Conservation (phyloP, 2,329 filamentous ascomycete genomes). For the Mycocentrospora acerina region DNA sequence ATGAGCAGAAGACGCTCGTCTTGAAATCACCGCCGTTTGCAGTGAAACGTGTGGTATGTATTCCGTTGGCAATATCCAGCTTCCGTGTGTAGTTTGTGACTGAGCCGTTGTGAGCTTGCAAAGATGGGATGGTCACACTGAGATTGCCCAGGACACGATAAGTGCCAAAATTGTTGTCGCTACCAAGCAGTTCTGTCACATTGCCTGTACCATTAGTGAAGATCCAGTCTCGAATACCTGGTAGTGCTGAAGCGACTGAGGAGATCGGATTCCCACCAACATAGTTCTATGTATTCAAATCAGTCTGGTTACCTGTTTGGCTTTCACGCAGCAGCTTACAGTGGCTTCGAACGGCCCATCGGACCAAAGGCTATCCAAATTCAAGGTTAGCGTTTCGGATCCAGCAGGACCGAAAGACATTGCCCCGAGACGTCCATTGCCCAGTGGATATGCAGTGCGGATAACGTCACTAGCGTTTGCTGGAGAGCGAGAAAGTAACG, state of each 20-base stretch:
- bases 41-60: constrained; percentile 37
- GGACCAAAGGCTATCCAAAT: constrained; percentile 54
- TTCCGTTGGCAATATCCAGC: constrained; percentile 49
- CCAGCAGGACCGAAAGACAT: constrained; percentile 49
- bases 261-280: constrained; percentile 50
- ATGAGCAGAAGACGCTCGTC: constrained; percentile 49
- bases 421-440: constrained; percentile 52
- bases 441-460: constrained; percentile 46
- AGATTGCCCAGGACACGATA: constrained; percentile 53
- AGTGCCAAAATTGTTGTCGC: constrained; percentile 46
- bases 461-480: constrained; percentile 25
- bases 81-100: constrained; percentile 43
- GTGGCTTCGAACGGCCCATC: constrained; percentile 52
- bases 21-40: constrained; percentile 34
- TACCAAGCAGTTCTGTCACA: constrained; percentile 42
- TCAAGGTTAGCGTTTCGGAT: constrained; percentile 48
- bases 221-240: constrained; percentile 50
- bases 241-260: constrained; percentile 39
- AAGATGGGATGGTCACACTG: constrained; percentile 41
- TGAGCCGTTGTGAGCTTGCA: constrained; percentile 4
- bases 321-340: constrained; percentile 30
- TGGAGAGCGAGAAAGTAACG: constrained; percentile 20
- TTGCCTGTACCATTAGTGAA: constrained; percentile 54
- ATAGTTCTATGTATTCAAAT: constrained; percentile 47
- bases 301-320: too few relatives aligned